These are phyloP conservation scores for Graphium sp. DNA, from an alignment of 2,329 filamentous ascomycete genomes.

Conservation along the genomic window DNA sequence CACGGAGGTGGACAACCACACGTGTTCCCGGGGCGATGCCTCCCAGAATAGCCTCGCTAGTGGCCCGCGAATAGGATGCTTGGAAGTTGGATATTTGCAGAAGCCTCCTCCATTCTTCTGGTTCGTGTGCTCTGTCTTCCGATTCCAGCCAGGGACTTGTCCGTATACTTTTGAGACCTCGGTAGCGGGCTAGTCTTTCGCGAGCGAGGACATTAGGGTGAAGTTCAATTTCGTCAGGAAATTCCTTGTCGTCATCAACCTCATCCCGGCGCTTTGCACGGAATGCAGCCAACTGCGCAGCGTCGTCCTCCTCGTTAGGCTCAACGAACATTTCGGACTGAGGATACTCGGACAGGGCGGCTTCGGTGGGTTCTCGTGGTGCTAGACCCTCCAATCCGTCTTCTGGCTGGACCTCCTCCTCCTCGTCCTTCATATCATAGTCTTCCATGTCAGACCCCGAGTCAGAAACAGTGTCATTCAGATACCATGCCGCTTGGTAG, in stretches of 20 bases:
- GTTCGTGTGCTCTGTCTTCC: slow-evolving; percentile 75
- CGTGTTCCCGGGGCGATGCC: slow-evolving; percentile 72
- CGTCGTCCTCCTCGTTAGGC: slow-evolving; percentile 66
- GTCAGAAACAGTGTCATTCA: slow-evolving; percentile 64
- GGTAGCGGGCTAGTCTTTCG: slow-evolving; percentile 72
- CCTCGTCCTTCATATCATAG: slow-evolving; percentile 41
- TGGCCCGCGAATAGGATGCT: slow-evolving; percentile 57
- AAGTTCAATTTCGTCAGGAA: slow-evolving; percentile 93
- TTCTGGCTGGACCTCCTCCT: slow-evolving; percentile 48
- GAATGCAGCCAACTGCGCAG: slow-evolving; percentile 66
- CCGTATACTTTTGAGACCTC: slow-evolving; percentile 80
- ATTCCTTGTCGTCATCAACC: slow-evolving; percentile 80
- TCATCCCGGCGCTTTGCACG: slow-evolving; percentile 63
- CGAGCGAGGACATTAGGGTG: slow-evolving; percentile 73
- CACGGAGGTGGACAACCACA: slow-evolving; percentile 60
- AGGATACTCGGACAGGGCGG: slow-evolving; percentile 72
- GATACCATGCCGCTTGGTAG: slow-evolving; percentile 89
- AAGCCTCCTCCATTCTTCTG: slow-evolving; percentile 75
- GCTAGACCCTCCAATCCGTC: slow-evolving; percentile 64
- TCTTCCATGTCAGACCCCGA: slow-evolving; percentile 63
- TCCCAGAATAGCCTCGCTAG: slow-evolving; percentile 74
- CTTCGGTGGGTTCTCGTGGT: slow-evolving; percentile 55
- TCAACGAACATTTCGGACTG: slow-evolving; percentile 84
- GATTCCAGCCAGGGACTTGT: slow-evolving; percentile 79
- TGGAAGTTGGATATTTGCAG: slow-evolving; percentile 84